phyloP scores from a whole-genome alignment of 169 alveolate species.

The Cryptosporidium tyzzeri region DNA sequence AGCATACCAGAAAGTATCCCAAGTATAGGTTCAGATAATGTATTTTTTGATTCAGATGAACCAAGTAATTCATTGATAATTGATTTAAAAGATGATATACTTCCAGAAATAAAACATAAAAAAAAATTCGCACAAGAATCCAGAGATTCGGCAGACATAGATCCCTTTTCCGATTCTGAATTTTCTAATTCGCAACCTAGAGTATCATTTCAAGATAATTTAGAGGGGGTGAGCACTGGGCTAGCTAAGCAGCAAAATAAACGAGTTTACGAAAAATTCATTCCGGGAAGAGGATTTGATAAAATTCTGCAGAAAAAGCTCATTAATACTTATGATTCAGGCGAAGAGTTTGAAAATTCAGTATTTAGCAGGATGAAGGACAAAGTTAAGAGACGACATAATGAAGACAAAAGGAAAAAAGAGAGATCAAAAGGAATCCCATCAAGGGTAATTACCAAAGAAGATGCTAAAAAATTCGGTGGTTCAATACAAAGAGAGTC shows the following conservation, averaged over 20 bases:
- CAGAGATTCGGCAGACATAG: neutral
- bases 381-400: neutral
- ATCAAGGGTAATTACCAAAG: neutral
- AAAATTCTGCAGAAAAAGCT: neutral
- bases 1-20: neutral
- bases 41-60: neutral
- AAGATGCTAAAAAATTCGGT: neutral
- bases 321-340: conserved; percentile 21
- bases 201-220: neutral
- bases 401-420: conserved; percentile 11
- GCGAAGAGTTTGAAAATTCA: neutral
- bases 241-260: neutral
- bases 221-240: neutral
- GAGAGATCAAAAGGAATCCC: conserved; percentile 14
- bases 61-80: too few species aligned
- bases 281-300: conserved; percentile 9
- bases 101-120: neutral
- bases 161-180: neutral
- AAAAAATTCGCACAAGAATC: neutral
- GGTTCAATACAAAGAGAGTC: neutral
- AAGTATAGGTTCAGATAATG: neutral
- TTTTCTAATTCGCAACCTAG: neutral
- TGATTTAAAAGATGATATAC: neutral
- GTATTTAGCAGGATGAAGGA: neutral
- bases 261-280: conserved; percentile 7